phyloP scores from a whole-genome alignment of 1,284 basidiomycete genomes.

The Marasmius sp. region DNA sequence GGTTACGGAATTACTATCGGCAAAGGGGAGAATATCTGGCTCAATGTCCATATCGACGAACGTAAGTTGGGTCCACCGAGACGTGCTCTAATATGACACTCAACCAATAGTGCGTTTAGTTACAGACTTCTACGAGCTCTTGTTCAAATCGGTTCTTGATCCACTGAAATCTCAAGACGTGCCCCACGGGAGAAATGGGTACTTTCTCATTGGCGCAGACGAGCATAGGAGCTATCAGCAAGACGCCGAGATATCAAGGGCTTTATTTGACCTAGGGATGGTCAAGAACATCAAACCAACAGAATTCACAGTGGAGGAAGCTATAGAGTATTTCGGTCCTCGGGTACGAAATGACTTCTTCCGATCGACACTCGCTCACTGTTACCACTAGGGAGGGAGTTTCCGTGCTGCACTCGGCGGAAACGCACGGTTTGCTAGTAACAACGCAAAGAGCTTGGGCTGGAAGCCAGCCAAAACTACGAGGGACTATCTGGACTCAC shows the following conservation, averaged over 20 bases:
- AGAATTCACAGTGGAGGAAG: background rate
- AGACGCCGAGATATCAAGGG: background rate
- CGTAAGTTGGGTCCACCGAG: background rate
- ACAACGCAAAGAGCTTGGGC: background rate
- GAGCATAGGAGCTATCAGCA: background rate
- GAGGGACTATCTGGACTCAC: background rate
- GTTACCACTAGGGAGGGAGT: background rate
- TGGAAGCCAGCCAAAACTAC: background rate
- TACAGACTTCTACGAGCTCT: background rate
- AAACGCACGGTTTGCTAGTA: background rate
- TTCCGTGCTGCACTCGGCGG: background rate
- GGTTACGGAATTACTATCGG: no score
- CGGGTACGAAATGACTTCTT: background rate
- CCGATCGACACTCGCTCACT: background rate
- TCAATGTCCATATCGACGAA: background rate
- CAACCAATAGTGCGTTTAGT: background rate
- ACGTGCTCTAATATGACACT: no score
- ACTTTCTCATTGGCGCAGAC: background rate
- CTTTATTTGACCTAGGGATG: background rate
- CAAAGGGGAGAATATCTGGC: background rate
- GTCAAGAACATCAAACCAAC: background rate
- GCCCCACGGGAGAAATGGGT: background rate
- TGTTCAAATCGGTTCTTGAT: background rate
- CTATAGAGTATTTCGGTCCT: background rate
- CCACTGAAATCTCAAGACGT: background rate